Conservation (phyloP, 331 rosid species). For the Phaseolus coccineus region DNA sequence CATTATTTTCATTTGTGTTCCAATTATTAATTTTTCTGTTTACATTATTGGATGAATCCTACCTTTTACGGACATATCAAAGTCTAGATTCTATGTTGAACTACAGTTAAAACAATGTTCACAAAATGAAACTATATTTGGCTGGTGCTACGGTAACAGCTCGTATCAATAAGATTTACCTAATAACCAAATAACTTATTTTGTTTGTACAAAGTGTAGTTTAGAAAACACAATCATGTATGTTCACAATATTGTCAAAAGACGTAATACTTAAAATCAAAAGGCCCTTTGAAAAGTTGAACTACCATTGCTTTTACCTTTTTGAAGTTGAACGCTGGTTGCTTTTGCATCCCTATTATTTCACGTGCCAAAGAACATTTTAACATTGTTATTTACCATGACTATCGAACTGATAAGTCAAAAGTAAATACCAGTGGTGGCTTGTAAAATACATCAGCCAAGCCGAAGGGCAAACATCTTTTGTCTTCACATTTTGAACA, state of each 20-base stretch:
- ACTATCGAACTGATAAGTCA: background rate
- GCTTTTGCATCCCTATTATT: background rate
- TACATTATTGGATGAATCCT: background rate
- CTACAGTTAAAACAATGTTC: background rate
- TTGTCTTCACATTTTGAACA: slow-evolving; percentile 23
- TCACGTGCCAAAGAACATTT: slow-evolving; percentile 24
- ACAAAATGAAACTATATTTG: background rate
- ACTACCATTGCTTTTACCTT: slow-evolving; percentile 2
- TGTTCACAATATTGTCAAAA: slow-evolving; percentile 18
- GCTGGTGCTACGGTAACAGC: background rate
- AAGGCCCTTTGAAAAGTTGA: slow-evolving; percentile 22
- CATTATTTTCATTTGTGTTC: background rate
- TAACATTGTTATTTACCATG: background rate
- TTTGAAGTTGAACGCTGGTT: background rate
- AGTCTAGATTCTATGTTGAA: background rate
- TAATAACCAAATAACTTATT: slow-evolving; percentile 33
- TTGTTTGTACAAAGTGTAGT: background rate
- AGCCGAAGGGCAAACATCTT: background rate
- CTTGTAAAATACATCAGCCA: background rate
- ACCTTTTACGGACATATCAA: background rate
- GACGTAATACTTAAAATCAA: background rate
- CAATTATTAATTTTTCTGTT: background rate
- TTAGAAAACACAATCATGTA: slow-evolving; percentile 28
- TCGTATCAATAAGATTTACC: background rate
- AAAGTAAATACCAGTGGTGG: background rate